Percentiles rank a stretch among this genome's conserved stretches.
Evolutionary conservation across 2,329 filamentous ascomycete genomes (phyloP).

Genomic region (Trichoderma gracile): DNA sequence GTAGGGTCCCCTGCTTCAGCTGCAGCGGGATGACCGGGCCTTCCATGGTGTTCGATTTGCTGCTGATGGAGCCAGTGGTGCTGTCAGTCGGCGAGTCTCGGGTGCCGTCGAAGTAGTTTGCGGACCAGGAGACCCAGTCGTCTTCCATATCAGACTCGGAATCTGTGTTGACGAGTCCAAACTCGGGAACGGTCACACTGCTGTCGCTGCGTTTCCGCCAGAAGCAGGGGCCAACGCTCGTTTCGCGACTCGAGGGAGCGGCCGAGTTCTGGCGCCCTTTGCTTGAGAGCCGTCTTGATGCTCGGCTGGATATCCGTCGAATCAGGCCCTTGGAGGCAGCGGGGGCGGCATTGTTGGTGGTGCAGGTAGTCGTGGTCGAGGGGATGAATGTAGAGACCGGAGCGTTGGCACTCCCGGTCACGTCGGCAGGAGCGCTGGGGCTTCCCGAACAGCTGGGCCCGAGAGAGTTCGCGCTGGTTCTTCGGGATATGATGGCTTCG

Average conservation of each 20-base stretch:
- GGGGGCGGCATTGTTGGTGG: conserved; percentile 29
- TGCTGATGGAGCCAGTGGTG: conserved; percentile 49
- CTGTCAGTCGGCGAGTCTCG: conserved; percentile 50
- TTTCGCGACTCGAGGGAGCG: conserved; percentile 74
- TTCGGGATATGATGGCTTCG: conserved; percentile 65
- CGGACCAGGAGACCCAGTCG: conserved; percentile 43
- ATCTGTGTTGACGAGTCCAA: conserved; percentile 45
- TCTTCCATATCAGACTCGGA: conserved; percentile 61
- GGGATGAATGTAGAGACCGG: not conserved
- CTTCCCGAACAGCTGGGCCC: conserved; percentile 59
- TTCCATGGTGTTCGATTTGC: conserved; percentile 48
- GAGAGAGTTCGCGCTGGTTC: conserved; percentile 63
- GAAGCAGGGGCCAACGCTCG: conserved; percentile 85
- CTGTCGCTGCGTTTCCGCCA: conserved; percentile 87
- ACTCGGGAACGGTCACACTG: conserved; percentile 67
- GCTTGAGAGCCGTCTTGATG: conserved; percentile 64
- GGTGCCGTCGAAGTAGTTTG: conserved; percentile 46
- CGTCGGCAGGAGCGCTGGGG: conserved; percentile 58
- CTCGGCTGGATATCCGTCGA: conserved; percentile 79
- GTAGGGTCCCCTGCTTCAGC: conserved; percentile 73
- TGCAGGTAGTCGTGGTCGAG: not conserved
- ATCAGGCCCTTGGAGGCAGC: conserved; percentile 55
- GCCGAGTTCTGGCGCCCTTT: conserved; percentile 77
- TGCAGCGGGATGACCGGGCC: conserved; percentile 75
- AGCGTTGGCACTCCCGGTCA: conserved; percentile 31